Evolutionary conservation across 1,284 basidiomycete genomes (phyloP), one percentile per base, ranked within the genome.

Genomic region (Mycosarcoma maydis): DNA sequence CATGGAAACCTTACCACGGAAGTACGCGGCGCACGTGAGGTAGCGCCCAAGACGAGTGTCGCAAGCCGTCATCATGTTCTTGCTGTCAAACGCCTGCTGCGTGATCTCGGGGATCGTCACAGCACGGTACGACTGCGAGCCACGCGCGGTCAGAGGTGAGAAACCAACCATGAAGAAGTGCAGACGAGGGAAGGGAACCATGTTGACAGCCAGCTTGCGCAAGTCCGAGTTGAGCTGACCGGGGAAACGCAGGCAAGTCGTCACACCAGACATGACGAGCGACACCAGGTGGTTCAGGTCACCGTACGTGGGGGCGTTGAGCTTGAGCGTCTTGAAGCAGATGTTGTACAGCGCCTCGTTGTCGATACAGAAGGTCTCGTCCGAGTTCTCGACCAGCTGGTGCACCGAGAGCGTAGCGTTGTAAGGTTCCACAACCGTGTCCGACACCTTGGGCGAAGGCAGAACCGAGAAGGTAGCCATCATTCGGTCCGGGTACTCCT

Each of bases 331-430:
- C 43, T 88, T 86, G 30, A 87, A 85, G 56, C 89, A 88, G 72
- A 96, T 93, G 68, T 94, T 89, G 81, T 94, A 93, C 86, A 96
- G 84, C 5, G 94, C 94, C 83, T 97, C 93, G 82, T 98, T 98
- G 83, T 97, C 91, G 50, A 96, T 88, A 82, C 91, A 92, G 75
- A 95, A 88, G 4, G 92, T 91, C 64, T 95, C 84, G 83, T 97
- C 94, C 53, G 90, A 89, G 83, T 91, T 82, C 61, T 97, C 94
- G 14, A 95, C 87, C 19, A 97, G 87, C 84, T 95, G 94, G 83
- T 97, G 91, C 44, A 92, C 85, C 2, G 94, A 92, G 13, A 98
- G 87, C 45, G 93, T 86, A 3, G 92, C 89, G 81, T 97, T 97
- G 84, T 97, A 96, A 0, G 91, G 91, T 88, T 97, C 94, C 32